These are phyloP conservation scores for Coffea canephora DNA, from an alignment of 257 asterid genomes.

Conservation along the genomic window DNA sequence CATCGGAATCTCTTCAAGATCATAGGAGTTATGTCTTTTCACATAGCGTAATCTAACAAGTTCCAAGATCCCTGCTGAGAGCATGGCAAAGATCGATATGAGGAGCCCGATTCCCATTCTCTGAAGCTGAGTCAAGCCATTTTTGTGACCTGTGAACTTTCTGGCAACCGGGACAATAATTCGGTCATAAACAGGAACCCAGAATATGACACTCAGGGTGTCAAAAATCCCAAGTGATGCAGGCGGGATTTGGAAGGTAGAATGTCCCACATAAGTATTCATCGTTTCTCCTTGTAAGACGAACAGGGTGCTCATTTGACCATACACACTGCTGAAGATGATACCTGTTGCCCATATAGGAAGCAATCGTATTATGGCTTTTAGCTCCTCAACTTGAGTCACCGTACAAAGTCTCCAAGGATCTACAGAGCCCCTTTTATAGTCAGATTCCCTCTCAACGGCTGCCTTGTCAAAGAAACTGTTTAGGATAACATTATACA, in stretches of 20 bases:
- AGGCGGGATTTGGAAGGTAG: constrained; percentile 51
- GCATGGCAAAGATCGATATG: constrained; percentile 64
- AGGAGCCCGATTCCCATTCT: constrained; percentile 63
- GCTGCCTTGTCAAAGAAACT: constrained; percentile 76
- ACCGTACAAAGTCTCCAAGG: constrained; percentile 71
- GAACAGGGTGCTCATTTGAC: constrained; percentile 62
- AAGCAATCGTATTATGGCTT: constrained; percentile 49
- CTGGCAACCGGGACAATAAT: constrained; percentile 54
- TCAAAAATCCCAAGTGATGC: constrained; percentile 64
- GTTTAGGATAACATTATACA: constrained; percentile 7
- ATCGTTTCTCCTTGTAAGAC: constrained; percentile 54
- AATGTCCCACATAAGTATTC: constrained; percentile 46
- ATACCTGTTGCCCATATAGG: constrained; percentile 76
- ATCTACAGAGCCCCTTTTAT: constrained; percentile 21
- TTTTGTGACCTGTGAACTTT: constrained; percentile 62
- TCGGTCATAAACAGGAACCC: constrained; percentile 65
- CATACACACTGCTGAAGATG: constrained; percentile 49
- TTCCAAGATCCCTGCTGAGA: constrained; percentile 59
- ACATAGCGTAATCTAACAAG: constrained; percentile 48
- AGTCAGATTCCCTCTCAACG: constrained; percentile 40
- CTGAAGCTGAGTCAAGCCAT: constrained; percentile 62
- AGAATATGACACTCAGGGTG: constrained; percentile 56
- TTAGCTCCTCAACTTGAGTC: constrained; percentile 68
- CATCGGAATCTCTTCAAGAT: constrained; percentile 36
- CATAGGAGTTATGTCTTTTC: constrained; percentile 38